Conservation (phyloP, 2,329 filamentous ascomycete genomes). For the Penicillium sp. region DNA sequence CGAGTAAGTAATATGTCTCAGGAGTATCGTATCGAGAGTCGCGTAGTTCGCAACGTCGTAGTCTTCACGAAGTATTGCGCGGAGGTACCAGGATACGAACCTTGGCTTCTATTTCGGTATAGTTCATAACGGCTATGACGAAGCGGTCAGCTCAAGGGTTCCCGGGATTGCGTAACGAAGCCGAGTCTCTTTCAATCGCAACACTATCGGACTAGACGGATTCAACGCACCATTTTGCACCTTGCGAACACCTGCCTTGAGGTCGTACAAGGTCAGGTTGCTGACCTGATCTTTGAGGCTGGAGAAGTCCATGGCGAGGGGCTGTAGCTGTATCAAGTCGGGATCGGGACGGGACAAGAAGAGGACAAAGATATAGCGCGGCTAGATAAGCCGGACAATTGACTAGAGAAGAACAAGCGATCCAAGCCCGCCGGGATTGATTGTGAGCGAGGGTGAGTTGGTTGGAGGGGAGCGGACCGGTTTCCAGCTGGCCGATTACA, state of each 20-base stretch:
- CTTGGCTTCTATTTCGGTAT: conserved; percentile 86
- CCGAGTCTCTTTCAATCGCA: conserved; percentile 1
- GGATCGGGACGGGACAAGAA: conserved; percentile 2
- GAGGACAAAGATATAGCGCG: not conserved
- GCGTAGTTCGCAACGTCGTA: not conserved
- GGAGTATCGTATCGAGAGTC: not conserved
- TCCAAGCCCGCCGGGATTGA: conserved; percentile 16
- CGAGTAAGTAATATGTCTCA: conserved; percentile 19
- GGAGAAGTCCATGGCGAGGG: conserved; percentile 74
- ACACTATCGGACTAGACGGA: not conserved
- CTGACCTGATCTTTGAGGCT: conserved; percentile 82
- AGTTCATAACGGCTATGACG: conserved; percentile 86
- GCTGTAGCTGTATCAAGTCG: conserved; percentile 11
- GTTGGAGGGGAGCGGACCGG: conserved; percentile 17
- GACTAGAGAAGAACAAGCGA: conserved; percentile 10
- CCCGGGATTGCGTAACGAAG: conserved; percentile 6
- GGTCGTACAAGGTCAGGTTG: conserved; percentile 89
- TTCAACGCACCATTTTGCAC: conserved; percentile 87
- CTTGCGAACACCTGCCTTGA: conserved; percentile 93
- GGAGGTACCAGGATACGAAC: conserved; percentile 35
- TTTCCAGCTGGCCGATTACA: conserved; percentile 29
- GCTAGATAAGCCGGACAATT: conserved; percentile 9
- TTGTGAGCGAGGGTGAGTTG: conserved; percentile 15
- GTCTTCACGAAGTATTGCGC: not conserved
- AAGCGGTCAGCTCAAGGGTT: conserved; percentile 19